Evolutionary conservation across 441 rosid species (phyloP).

Genomic region (Syzygium malaccense): DNA sequence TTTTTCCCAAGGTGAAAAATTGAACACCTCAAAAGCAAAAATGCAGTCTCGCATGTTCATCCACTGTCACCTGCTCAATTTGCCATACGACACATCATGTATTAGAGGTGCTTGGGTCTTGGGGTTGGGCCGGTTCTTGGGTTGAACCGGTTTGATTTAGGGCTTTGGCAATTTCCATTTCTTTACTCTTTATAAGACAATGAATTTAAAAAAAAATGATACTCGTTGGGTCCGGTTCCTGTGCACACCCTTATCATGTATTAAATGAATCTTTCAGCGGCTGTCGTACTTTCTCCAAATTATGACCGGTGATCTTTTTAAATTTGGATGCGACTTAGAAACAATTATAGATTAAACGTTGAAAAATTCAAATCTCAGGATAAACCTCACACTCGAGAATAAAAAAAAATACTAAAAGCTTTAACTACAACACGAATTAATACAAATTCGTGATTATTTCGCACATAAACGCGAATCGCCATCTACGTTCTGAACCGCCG

Average conservation of each 20-base stretch:
- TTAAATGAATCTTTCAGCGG: background rate
- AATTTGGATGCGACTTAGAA: background rate
- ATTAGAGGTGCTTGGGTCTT: too few species aligned
- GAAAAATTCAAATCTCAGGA: background rate
- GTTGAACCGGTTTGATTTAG: too few species aligned
- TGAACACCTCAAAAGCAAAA: too few species aligned
- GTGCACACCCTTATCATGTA: background rate
- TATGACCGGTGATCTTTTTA: background rate
- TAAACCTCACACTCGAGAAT: background rate
- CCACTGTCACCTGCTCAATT: background rate
- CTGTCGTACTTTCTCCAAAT: background rate
- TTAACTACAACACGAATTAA: background rate
- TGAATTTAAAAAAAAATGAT: too few species aligned
- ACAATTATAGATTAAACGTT: background rate
- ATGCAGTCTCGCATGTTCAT: background rate
- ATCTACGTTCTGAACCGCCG: background rate
- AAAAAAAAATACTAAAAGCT: background rate
- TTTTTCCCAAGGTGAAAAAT: too few species aligned
- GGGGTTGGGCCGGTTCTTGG: too few species aligned
- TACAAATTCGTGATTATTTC: background rate
- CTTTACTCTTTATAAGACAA: too few species aligned
- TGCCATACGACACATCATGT: background rate
- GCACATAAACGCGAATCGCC: background rate
- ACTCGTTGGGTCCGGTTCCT: too few species aligned
- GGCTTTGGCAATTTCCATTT: too few species aligned